Evolutionary conservation across 129 eudicot genomes (phyloP), one percentile per base, ranked within the genome.

Genomic region (Escallonia rubra): DNA sequence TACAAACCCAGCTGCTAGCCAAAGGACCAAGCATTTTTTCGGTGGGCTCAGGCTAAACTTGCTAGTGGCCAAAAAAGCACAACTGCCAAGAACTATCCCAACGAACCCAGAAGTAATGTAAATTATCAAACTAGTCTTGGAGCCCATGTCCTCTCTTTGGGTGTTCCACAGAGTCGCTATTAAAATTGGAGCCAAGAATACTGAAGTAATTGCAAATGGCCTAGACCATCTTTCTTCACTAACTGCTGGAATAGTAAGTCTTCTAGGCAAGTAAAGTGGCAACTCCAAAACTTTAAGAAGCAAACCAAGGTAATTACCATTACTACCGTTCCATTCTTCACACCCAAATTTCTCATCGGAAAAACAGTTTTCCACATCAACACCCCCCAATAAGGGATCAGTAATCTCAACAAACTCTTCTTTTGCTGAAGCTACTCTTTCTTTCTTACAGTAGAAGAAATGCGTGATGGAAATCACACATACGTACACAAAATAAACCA

Each of bases 211-310:
- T 3, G 87, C 86, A 68, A 63, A 76, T 6, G 85, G 77, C 74
- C 85, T 89, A 11, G 87, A 83, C 92, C 92, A 89, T 42, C 60
- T 76, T 40, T 89, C 92, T 65, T 81, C 85, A 13, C 81, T 71
- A 34, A 83, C 81, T 42, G 74, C 72, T 0, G 96, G 96, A 15
- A 89, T 89, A 14, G 96, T 89, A 12, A 89, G 76, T 53, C 81
- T 78, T 74, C 96, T 89, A 16, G 92, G 96, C 74, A 89, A 68
- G 50, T 64, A 70, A 53, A 89, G 59, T 3, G 92, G 92, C 41
- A 78, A 53, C 48, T 78, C 87, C 53, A 89, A 4, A 12, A 72
- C 74, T 75, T 70, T 47, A 0, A 78, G 67, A 63, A 80, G 13
- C 16, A 70, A 62, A 64, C 60, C 23, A 16, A 39, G 10, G 12